Evolutionary conservation across 2,329 filamentous ascomycete genomes (phyloP).

Genomic region (Talaromyces sp.): DNA sequence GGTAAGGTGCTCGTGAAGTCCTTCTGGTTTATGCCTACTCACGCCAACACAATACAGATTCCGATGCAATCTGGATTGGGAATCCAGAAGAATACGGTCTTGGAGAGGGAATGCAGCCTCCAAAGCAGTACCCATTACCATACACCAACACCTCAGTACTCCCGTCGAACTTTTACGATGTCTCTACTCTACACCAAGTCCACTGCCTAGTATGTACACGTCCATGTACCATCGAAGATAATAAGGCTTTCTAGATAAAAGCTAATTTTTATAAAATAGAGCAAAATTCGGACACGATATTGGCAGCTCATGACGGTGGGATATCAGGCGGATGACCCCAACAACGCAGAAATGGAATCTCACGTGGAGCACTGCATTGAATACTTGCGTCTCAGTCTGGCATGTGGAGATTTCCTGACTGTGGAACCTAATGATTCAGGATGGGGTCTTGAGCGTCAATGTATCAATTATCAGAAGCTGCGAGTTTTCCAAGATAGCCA

Average conservation of each 20-base stretch:
- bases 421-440: conserved; percentile 1
- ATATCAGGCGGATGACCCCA: too few relatives aligned
- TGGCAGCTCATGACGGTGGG: too few relatives aligned
- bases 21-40: background rate
- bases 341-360: background rate
- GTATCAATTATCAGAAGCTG: background rate
- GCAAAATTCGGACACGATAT: too few relatives aligned
- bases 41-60: background rate
- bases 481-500: background rate
- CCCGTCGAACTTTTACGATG: background rate
- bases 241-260: too few relatives aligned
- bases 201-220: background rate
- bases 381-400: background rate
- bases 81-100: background rate
- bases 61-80: background rate
- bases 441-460: background rate
- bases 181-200: background rate
- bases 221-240: too few relatives aligned
- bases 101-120: background rate
- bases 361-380: background rate
- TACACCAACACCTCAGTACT: background rate
- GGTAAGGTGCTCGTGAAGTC: too few relatives aligned
- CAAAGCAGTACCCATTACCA: background rate
- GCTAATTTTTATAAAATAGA: too few relatives aligned
- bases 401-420: background rate